Evolutionary conservation across 495 filamentous ascomycete genomes (phyloP).

Genomic region (Neurospora sp.): DNA sequence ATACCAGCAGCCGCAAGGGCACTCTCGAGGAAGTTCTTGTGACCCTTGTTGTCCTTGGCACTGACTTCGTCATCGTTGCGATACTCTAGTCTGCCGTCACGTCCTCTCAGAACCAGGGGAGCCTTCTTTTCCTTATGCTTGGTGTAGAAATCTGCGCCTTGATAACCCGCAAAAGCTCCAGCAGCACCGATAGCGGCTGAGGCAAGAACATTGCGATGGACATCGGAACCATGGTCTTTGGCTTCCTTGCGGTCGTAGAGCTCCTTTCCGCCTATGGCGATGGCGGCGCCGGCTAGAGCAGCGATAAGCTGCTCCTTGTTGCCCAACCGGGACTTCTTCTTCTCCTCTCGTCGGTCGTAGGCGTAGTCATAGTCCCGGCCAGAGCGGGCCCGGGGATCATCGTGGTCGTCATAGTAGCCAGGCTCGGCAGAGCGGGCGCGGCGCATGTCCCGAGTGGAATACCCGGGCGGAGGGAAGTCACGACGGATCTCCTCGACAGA

Average conservation of each 20-base stretch:
- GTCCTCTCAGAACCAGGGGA: conserved; percentile 28
- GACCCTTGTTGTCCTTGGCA: conserved; percentile 36
- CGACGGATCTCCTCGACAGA: conserved; percentile 58
- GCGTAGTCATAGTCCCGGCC: conserved; percentile 28
- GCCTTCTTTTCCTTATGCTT: conserved; percentile 37
- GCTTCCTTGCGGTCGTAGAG: conserved; percentile 45
- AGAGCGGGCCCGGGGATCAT: conserved; percentile 32
- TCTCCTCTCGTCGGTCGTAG: conserved; percentile 43
- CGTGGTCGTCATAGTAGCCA: conserved; percentile 34
- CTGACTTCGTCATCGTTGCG: conserved; percentile 45
- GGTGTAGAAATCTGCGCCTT: conserved; percentile 45
- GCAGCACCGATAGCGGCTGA: conserved; percentile 45
- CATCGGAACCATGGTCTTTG: conserved; percentile 30
- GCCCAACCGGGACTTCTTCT: conserved; percentile 37
- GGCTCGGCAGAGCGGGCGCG: conserved; percentile 42
- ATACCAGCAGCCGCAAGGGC: conserved; percentile 59
- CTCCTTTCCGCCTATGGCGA: conserved; percentile 46
- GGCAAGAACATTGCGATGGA: conserved; percentile 41
- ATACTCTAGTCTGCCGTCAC: conserved; percentile 38
- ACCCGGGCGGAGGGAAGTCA: conserved; percentile 54
- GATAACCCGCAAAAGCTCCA: conserved; percentile 44
- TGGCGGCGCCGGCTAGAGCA: conserved; percentile 41
- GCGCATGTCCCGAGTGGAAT: conserved; percentile 39
- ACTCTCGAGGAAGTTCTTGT: conserved; percentile 66
- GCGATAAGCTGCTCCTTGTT: conserved; percentile 51